phyloP scores from a whole-genome alignment of 169 alveolate genomes.

The Eimeria zaria region DNA sequence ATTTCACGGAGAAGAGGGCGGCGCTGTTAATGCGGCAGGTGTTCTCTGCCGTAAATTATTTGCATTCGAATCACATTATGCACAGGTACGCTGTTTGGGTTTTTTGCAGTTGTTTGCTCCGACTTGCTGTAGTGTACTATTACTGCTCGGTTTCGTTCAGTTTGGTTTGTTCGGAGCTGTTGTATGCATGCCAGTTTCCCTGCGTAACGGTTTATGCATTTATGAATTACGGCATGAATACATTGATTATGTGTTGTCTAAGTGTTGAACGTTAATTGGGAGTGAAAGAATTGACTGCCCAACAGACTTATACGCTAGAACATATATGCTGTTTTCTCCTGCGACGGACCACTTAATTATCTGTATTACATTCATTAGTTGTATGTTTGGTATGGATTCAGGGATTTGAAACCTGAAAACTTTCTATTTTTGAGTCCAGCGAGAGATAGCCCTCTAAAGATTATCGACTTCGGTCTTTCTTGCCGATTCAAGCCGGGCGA shows the following conservation, averaged over 20 bases:
- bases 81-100: conserved; percentile 58
- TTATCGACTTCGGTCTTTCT: conserved; percentile 96
- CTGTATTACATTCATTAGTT: background rate
- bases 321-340: background rate
- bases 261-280: background rate
- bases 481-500: conserved; percentile 89
- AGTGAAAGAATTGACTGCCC: no score
- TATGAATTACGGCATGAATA: no score
- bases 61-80: conserved; percentile 91
- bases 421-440: conserved; percentile 89
- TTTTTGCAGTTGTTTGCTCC: background rate
- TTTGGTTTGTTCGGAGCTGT: background rate
- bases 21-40: conserved; percentile 95
- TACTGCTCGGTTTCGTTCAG: background rate
- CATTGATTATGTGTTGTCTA: no score
- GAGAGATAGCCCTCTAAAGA: conserved; percentile 88
- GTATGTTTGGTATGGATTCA: background rate
- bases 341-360: background rate
- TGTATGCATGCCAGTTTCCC: background rate
- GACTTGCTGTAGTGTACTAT: background rate
- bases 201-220: no score
- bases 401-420: conserved; percentile 96
- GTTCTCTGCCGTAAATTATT: conserved; percentile 95
- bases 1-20: conserved; percentile 93
- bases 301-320: no score